A percentile compares a stretch with the other conserved stretches of the same genome.
Evolutionary conservation across 495 filamentous ascomycete species (phyloP).

Genomic region (Penicillium pancosmium): DNA sequence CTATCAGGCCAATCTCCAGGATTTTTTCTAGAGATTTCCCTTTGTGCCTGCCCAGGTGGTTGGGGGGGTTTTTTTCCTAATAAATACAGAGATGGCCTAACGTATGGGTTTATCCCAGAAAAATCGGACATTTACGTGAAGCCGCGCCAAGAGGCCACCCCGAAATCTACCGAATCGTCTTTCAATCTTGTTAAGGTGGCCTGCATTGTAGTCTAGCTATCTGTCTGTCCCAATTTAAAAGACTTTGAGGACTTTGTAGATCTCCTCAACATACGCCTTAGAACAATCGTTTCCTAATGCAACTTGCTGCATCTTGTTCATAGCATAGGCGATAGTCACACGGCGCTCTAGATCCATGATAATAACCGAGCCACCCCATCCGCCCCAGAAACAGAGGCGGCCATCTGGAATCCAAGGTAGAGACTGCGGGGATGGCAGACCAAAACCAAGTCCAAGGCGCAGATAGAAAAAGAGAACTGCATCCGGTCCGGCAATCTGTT

Average conservation of each 20-base stretch:
- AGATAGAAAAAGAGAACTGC: conserved; percentile 28
- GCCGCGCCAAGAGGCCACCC: too few species aligned
- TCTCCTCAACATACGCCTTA: conserved; percentile 34
- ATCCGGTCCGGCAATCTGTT: conserved; percentile 39
- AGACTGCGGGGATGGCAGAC: conserved; percentile 22
- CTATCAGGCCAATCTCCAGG: too few species aligned
- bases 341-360: conserved; percentile 46
- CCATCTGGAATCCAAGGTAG: conserved; percentile 33
- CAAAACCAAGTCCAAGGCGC: conserved; percentile 43
- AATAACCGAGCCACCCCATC: conserved; percentile 46
- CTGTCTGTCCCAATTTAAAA: not conserved
- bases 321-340: conserved; percentile 46
- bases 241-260: conserved; percentile 35
- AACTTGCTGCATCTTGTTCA: conserved; percentile 44
- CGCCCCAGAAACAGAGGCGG: conserved; percentile 43
- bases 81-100: too few species aligned
- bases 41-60: too few species aligned
- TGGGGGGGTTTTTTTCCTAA: too few species aligned
- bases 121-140: too few species aligned
- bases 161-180: too few species aligned
- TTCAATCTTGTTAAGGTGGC: too few species aligned
- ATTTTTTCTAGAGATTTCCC: too few species aligned
- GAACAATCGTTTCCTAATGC: conserved; percentile 33
- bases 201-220: not conserved
- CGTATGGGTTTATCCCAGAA: too few species aligned